Evolutionary conservation across 805 yeast species (phyloP).

Genomic region (Starmerella vitae): DNA sequence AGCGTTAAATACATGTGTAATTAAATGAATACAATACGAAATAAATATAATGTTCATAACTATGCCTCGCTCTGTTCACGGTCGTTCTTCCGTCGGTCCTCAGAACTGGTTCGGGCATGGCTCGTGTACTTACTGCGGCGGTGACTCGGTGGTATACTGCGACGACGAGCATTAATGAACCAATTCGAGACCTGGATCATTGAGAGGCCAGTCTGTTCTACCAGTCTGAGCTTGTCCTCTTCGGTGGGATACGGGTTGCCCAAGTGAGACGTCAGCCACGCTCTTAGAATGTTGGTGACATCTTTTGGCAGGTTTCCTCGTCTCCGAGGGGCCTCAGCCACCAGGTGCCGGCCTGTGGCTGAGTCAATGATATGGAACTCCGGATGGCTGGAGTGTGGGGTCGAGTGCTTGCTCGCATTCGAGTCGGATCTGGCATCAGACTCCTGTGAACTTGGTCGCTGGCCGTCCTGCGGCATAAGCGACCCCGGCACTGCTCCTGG

Average conservation of each 20-base stretch:
- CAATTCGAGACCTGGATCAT: slow-evolving; percentile 73
- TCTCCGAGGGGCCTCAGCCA: slow-evolving; percentile 24
- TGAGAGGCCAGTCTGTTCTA: slow-evolving; percentile 61
- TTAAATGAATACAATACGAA: too few relatives aligned
- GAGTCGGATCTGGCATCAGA: background rate
- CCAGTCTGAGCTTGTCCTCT: slow-evolving; percentile 55
- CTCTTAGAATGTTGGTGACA: slow-evolving; percentile 55
- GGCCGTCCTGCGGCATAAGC: background rate
- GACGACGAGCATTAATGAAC: slow-evolving; percentile 77
- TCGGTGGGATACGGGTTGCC: slow-evolving; percentile 78
- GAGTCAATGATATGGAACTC: slow-evolving; percentile 17
- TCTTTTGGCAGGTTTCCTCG: slow-evolving; percentile 69
- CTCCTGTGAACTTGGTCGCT: background rate
- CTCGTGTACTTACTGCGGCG: slow-evolving; percentile 16
- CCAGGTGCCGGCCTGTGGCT: slow-evolving; percentile 13
- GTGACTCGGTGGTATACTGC: slow-evolving; percentile 39
- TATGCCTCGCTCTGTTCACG: too few relatives aligned
- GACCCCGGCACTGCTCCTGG: background rate
- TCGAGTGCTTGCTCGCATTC: background rate
- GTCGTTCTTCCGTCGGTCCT: too few relatives aligned
- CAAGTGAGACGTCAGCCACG: slow-evolving; percentile 62
- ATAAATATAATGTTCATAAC: too few relatives aligned
- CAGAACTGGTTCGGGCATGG: too few relatives aligned
- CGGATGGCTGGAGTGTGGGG: slow-evolving; percentile 4
- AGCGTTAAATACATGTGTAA: too few relatives aligned